A percentile compares a stretch with the other conserved stretches of the same genome.
Evolutionary conservation across 257 asterid genomes (phyloP).

Genomic region (Leptodermis oblonga): DNA sequence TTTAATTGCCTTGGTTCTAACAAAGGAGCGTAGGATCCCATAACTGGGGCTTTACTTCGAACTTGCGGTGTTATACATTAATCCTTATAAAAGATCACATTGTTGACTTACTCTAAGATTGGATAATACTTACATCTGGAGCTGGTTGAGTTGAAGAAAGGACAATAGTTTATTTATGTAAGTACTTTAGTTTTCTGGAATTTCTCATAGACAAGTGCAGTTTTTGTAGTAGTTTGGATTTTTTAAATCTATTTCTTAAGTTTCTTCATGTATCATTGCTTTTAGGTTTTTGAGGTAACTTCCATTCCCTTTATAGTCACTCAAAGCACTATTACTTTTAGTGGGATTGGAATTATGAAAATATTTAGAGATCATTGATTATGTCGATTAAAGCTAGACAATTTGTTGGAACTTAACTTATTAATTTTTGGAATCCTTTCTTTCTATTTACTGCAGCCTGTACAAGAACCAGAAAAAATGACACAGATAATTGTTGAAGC

Average conservation of each 20-base stretch:
- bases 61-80: neutral
- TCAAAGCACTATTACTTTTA: neutral
- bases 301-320: neutral
- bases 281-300: neutral
- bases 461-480: constrained; percentile 83
- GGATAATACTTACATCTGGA: neutral
- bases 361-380: too few relatives aligned
- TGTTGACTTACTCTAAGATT: neutral
- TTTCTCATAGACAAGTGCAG: neutral
- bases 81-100: neutral
- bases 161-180: neutral
- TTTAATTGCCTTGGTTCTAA: neutral
- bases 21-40: neutral
- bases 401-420: neutral
- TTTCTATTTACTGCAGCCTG: constrained; percentile 49
- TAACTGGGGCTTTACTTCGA: too few relatives aligned
- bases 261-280: neutral
- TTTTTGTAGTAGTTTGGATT: neutral
- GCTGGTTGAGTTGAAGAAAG: neutral
- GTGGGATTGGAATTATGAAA: neutral
- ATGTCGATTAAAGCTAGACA: neutral
- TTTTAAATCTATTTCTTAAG: neutral
- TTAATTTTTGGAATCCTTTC: constrained; percentile 13
- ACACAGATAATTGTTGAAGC: constrained; percentile 72
- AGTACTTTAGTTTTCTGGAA: neutral